These are phyloP conservation scores for Articulospora tetracladia DNA, from an alignment of 495 filamentous ascomycete species.

Conservation along the genomic window DNA sequence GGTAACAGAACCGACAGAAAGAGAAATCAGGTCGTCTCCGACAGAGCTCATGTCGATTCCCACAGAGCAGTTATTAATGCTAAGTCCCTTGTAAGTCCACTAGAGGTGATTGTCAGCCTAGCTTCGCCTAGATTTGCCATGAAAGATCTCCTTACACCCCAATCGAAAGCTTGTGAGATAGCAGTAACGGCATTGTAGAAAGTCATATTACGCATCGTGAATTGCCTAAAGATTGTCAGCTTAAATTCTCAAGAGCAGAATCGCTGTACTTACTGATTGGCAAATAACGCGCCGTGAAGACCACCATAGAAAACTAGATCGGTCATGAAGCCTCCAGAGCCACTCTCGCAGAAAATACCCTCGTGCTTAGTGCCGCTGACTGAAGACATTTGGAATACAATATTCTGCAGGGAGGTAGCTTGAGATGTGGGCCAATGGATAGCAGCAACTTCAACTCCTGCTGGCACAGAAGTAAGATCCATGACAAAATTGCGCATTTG, in stretches of 20 bases:
- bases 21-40: conserved; percentile 35
- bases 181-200: conserved; percentile 53
- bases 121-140: too few relatives aligned
- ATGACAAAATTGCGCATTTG: conserved; percentile 76
- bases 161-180: conserved; percentile 50
- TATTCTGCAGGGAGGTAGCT: conserved; percentile 73
- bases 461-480: conserved; percentile 61
- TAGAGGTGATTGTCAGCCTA: background rate
- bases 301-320: conserved; percentile 69
- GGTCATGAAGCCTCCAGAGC: conserved; percentile 68
- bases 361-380: conserved; percentile 51
- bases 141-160: too few relatives aligned
- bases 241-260: conserved; percentile 53
- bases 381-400: conserved; percentile 69
- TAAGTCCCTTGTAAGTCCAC: conserved; percentile 36
- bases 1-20: conserved; percentile 58
- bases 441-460: conserved; percentile 25
- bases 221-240: conserved; percentile 1
- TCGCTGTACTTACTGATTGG: conserved; percentile 52
- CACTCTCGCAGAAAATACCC: conserved; percentile 73
- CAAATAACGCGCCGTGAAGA: conserved; percentile 56
- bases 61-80: conserved; percentile 57
- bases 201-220: conserved; percentile 40
- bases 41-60: conserved; percentile 56
- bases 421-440: conserved; percentile 85